Percentiles rank a stretch among this genome's conserved stretches.
phyloP scores from a whole-genome alignment of 768 basidiomycete species.

The Serendipita indica region DNA sequence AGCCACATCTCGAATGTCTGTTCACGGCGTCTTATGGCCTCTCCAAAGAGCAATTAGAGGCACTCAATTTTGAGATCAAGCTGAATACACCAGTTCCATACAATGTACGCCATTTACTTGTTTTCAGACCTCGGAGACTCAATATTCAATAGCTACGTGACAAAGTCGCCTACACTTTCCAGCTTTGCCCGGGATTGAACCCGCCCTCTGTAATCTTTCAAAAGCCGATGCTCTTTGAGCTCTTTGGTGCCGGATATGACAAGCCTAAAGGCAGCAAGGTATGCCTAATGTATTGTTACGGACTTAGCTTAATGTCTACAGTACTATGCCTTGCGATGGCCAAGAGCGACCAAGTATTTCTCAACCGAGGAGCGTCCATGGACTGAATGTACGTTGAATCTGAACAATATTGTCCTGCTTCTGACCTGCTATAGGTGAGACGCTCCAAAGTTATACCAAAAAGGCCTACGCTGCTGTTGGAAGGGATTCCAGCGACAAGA shows the following conservation, averaged over 20 bases:
- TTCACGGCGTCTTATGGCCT: constrained; percentile 70
- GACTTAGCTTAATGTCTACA: constrained; percentile 19
- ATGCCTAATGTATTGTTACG: constrained; percentile 14
- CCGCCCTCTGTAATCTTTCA: constrained; percentile 43
- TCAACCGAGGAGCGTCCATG: constrained; percentile 49
- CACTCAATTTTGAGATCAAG: constrained; percentile 52
- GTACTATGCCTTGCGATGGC: constrained; percentile 77
- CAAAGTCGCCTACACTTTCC: constrained; percentile 40
- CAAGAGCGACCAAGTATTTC: constrained; percentile 58
- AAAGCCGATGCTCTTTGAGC: constrained; percentile 50
- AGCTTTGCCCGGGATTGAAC: constrained; percentile 31
- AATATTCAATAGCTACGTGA: not conserved
- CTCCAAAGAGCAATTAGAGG: constrained; percentile 48
- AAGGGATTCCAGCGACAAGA: constrained; percentile 35
- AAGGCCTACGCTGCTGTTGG: constrained; percentile 43
- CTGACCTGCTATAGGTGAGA: constrained; percentile 22
- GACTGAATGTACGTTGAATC: constrained; percentile 28
- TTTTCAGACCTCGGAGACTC: not conserved
- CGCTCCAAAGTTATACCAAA: constrained; percentile 35
- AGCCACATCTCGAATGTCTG: constrained; percentile 55
- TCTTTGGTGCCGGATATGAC: constrained; percentile 74
- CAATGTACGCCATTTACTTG: not conserved
- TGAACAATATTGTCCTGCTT: not conserved
- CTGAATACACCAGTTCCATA: constrained; percentile 25
- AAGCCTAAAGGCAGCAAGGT: constrained; percentile 48